Conservation (phyloP, 257 asterid genomes). For the Solanum sparsipilum region DNA sequence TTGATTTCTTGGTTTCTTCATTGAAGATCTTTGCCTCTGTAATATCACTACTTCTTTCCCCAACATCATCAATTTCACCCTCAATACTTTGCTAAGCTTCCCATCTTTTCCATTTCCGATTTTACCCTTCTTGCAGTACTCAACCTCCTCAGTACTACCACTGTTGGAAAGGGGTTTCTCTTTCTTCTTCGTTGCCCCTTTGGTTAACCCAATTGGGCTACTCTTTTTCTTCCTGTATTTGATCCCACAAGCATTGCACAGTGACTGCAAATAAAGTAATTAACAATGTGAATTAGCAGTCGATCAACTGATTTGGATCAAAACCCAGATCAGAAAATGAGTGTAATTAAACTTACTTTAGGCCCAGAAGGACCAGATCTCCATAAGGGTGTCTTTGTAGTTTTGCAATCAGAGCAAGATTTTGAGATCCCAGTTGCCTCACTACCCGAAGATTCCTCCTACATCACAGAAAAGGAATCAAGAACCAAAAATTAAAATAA, state of each 20-base stretch:
- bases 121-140: conserved; percentile 7
- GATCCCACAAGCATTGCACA: conserved; percentile 80
- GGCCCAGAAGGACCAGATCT: conserved; percentile 72
- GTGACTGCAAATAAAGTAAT: conserved; percentile 24
- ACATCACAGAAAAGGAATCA: neutral
- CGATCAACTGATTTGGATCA: neutral
- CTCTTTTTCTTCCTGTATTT: conserved; percentile 40
- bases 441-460: conserved; percentile 24
- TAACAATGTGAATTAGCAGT: neutral
- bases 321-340: neutral
- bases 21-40: conserved; percentile 18
- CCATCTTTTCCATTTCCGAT: conserved; percentile 8
- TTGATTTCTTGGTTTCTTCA: conserved; percentile 10
- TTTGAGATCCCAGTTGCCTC: conserved; percentile 12
- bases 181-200: conserved; percentile 1
- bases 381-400: conserved; percentile 73
- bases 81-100: conserved; percentile 15
- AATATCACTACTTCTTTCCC: conserved; percentile 23
- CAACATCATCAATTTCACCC: conserved; percentile 27
- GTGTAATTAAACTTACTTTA: conserved; percentile 25
- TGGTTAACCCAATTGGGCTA: neutral
- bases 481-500: neutral
- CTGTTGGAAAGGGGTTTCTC: neutral
- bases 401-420: conserved; percentile 48
- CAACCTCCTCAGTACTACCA: neutral